Percentiles rank a stretch among this genome's conserved stretches.
Evolutionary conservation across 352 stramenopile species (phyloP).

Genomic region (Phytophthora cryptogea): DNA sequence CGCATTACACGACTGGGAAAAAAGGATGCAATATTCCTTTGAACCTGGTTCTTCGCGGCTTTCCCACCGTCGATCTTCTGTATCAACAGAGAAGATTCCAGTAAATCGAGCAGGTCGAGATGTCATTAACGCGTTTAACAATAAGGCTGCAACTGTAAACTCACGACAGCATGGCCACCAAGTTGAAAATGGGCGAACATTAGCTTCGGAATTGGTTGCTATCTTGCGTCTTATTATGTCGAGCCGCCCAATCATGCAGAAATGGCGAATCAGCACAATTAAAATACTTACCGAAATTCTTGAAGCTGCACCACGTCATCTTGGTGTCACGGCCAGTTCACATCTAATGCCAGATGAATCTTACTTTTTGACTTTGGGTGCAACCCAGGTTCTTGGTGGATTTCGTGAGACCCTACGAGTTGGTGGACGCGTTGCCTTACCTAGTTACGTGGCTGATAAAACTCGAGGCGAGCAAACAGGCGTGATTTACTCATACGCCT

Average conservation of each 20-base stretch:
- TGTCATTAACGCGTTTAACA: slow-evolving; percentile 53
- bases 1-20: slow-evolving; percentile 56
- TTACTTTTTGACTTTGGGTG: slow-evolving; percentile 49
- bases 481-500: slow-evolving; percentile 39
- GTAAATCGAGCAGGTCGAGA: slow-evolving; percentile 39
- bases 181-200: slow-evolving; percentile 29
- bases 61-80: slow-evolving; percentile 39
- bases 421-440: slow-evolving; percentile 39
- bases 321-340: slow-evolving; percentile 12
- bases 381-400: slow-evolving; percentile 50
- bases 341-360: slow-evolving; percentile 1
- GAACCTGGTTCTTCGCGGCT: slow-evolving; percentile 55
- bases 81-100: slow-evolving; percentile 30
- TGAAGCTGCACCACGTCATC: slow-evolving; percentile 21
- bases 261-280: slow-evolving; percentile 36
- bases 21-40: slow-evolving; percentile 34
- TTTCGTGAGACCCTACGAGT: slow-evolving; percentile 47
- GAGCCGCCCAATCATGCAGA: slow-evolving; percentile 13
- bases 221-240: slow-evolving; percentile 34
- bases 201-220: slow-evolving; percentile 50
- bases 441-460: slow-evolving; percentile 24
- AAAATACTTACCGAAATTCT: slow-evolving; percentile 34
- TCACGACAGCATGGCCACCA: slow-evolving; percentile 1
- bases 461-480: slow-evolving; percentile 22
- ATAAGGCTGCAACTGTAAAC: slow-evolving; percentile 17